Evolutionary conservation across 2,329 filamentous ascomycete genomes (phyloP), one percentile per base, ranked within the genome.

Genomic region (Huntiella omanensis): DNA sequence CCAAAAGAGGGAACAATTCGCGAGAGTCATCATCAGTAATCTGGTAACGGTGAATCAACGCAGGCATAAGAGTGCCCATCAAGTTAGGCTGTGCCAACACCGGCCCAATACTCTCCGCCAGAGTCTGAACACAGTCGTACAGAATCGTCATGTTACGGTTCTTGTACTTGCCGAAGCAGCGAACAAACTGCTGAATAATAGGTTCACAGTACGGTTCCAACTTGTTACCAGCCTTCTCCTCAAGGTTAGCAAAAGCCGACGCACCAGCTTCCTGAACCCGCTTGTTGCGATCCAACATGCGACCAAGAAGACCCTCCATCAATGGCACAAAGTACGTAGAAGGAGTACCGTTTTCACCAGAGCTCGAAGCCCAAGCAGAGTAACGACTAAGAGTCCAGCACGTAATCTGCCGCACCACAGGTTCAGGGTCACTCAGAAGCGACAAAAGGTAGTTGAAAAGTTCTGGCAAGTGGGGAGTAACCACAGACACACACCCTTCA

Each of bases 131-230:
- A 60, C 91, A 96, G 64, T 98, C 91, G 65, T 98, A 98, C 33
- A 98, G 74, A 46, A 96, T 92, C 65, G 92, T 95, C 77, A 96
- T 95, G 65, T 98, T 98, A 56, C 85, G 80, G 62, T 96, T 88
- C 70, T 98, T 96, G 74, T 96, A 98, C 62, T 83, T 86, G 45
- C 70, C 73, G 62, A 98, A 98, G 62, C 91, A 98, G 50, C 73
- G 70, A 45, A 95, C 86, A 57, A 88, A 96, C 59, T 96, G 91
- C 51, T 79, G 80, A 45, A 96, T 75, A 55, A 98, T 96, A 19
- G 87, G 83, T 22, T 80, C 73, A 55, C 84, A 87, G 63, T 95
- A 98, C 0, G 84, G 84, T 52, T 80, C 77, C 37, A 98, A 65
- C 51, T 79, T 72, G 52, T 76, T 76, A 49, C 84, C 84, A 0